Percentiles rank a stretch among this genome's conserved stretches.
These are phyloP conservation scores for Pelargonium cotyledonis DNA, from an alignment of 441 rosid species.

Conservation along the genomic window DNA sequence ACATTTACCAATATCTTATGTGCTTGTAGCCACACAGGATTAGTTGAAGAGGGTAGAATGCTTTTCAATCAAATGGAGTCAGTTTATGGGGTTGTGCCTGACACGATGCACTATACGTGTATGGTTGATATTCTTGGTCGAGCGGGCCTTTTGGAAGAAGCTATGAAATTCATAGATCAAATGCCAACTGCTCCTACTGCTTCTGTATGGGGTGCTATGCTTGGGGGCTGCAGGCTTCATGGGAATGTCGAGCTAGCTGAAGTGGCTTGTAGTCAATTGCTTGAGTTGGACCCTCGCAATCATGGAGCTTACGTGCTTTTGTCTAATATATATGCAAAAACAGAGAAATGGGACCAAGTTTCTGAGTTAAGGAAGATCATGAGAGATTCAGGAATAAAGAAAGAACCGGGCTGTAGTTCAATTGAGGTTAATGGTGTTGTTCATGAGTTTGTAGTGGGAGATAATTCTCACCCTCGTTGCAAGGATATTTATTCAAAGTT, in stretches of 20 bases:
- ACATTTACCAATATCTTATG: slow-evolving; percentile 59
- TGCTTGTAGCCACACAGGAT: slow-evolving; percentile 69
- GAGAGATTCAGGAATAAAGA: slow-evolving; percentile 55
- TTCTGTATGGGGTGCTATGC: slow-evolving; percentile 69
- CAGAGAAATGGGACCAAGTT: slow-evolving; percentile 50
- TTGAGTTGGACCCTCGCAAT: slow-evolving; percentile 57
- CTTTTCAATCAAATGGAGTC: slow-evolving; percentile 47
- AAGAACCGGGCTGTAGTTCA: slow-evolving; percentile 65
- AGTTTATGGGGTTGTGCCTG: slow-evolving; percentile 46
- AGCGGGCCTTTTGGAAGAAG: slow-evolving; percentile 60
- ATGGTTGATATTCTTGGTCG: slow-evolving; percentile 68
- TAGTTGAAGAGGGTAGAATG: slow-evolving; percentile 50
- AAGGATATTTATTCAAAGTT: slow-evolving; percentile 46
- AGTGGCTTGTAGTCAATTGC: slow-evolving; percentile 44
- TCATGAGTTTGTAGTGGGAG: slow-evolving; percentile 62
- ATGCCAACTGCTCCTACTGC: slow-evolving; percentile 51
- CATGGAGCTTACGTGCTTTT: slow-evolving; percentile 59
- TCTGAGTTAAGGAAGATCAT: slow-evolving; percentile 53
- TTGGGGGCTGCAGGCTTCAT: slow-evolving; percentile 67
- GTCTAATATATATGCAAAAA: slow-evolving; percentile 61
- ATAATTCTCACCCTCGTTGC: slow-evolving; percentile 42
- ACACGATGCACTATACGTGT: slow-evolving; percentile 53
- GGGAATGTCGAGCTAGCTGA: slow-evolving; percentile 59
- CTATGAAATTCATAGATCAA: slow-evolving; percentile 44
- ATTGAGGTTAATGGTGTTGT: slow-evolving; percentile 57